A percentile compares a stretch with the other conserved stretches of the same genome.
These are phyloP conservation scores for Colletotrichum chrysophilum DNA, from an alignment of 2,329 filamentous ascomycete genomes.

Conservation along the genomic window DNA sequence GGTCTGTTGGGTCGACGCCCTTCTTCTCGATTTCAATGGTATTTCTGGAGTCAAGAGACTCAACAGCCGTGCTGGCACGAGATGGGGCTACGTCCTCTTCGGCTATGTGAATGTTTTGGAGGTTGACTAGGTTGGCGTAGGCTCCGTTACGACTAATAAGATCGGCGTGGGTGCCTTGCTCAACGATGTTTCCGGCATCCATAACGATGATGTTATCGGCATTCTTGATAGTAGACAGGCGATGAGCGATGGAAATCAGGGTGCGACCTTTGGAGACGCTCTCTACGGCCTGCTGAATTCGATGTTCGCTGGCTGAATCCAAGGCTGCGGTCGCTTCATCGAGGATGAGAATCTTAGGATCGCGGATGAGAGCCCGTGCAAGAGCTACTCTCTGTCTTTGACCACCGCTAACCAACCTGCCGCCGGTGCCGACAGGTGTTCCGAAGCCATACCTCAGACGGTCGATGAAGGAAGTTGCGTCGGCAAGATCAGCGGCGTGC, in stretches of 20 bases:
- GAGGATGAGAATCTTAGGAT: slow-evolving; percentile 67
- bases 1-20: slow-evolving; percentile 22
- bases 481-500: slow-evolving; percentile 60
- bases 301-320: slow-evolving; percentile 41
- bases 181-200: slow-evolving; percentile 61
- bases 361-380: slow-evolving; percentile 63
- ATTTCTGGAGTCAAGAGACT: slow-evolving; percentile 46
- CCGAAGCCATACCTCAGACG: slow-evolving; percentile 58
- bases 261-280: slow-evolving; percentile 53
- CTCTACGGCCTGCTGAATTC: slow-evolving; percentile 56
- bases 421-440: slow-evolving; percentile 57
- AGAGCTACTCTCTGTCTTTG: slow-evolving; percentile 69
- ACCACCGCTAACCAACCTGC: slow-evolving; percentile 62
- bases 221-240: slow-evolving; percentile 63
- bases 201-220: slow-evolving; percentile 72
- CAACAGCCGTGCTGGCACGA: slow-evolving; percentile 32
- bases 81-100: slow-evolving; percentile 33
- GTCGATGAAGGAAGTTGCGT: slow-evolving; percentile 62
- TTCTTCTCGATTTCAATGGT: slow-evolving; percentile 37
- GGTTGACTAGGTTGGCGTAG: slow-evolving; percentile 57
- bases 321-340: slow-evolving; percentile 70
- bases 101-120: slow-evolving; percentile 42
- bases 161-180: slow-evolving; percentile 66
- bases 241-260: slow-evolving; percentile 70
- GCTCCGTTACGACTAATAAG: slow-evolving; percentile 56